Conservation (phyloP, 176 grass and related monocot genomes). For the Avena atlantica region DNA sequence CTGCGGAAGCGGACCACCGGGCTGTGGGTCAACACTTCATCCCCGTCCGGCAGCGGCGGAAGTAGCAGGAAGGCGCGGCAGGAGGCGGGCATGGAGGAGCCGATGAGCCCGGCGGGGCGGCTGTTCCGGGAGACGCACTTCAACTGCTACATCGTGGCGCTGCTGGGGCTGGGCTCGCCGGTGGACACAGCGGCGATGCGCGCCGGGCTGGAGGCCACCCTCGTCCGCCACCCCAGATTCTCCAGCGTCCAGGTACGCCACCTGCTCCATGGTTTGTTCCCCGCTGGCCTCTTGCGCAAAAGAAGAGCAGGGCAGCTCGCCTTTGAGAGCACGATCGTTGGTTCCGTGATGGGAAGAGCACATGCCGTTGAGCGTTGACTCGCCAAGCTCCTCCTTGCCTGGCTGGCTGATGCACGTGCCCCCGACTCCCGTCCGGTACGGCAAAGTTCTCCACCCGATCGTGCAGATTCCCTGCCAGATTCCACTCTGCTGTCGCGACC, state of each 20-base stretch:
- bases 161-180: conserved; percentile 51
- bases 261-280: neutral
- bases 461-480: no score
- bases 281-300: neutral
- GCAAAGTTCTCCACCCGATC: neutral
- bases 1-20: conserved; percentile 27
- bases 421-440: neutral
- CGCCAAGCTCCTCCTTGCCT: neutral
- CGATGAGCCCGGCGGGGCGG: conserved; percentile 83
- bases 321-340: neutral
- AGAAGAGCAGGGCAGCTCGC: neutral
- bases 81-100: conserved; percentile 23
- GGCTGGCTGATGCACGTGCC: neutral
- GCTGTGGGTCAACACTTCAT: conserved; percentile 29
- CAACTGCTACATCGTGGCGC: conserved; percentile 83
- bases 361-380: conserved; percentile 20
- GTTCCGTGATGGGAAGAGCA: neutral
- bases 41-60: neutral
- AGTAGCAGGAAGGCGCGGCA: conserved; percentile 24
- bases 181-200: conserved; percentile 52
- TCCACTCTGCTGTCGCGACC: no score
- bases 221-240: conserved; percentile 84
- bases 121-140: conserved; percentile 76
- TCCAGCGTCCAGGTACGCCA: conserved; percentile 72
- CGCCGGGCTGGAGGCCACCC: conserved; percentile 61